These are phyloP conservation scores for Phytopythium boreale DNA, from an alignment of 352 stramenopile species.

Conservation along the genomic window DNA sequence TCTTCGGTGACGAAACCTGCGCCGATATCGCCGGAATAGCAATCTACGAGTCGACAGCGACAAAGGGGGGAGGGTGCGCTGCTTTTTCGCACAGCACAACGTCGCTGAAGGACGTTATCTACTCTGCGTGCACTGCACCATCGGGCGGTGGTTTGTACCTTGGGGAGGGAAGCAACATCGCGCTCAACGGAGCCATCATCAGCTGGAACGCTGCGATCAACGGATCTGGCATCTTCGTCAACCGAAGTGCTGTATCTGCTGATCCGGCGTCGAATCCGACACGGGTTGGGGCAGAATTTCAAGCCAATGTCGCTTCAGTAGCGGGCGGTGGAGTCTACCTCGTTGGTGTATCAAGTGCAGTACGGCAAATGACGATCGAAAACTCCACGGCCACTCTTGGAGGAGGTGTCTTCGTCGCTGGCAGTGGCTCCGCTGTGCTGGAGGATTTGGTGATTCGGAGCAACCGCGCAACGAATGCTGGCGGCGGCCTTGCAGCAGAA, in stretches of 20 bases:
- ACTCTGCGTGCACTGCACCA: slow-evolving; percentile 16
- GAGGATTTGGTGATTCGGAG: slow-evolving; percentile 11
- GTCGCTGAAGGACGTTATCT: slow-evolving; percentile 1
- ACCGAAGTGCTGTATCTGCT: slow-evolving; percentile 17
- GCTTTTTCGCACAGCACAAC: slow-evolving; percentile 19
- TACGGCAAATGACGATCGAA: slow-evolving; percentile 20
- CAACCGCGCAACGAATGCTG: slow-evolving; percentile 16
- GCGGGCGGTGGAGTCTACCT: slow-evolving; percentile 30
- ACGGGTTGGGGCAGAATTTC: slow-evolving; percentile 5
- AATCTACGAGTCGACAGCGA: slow-evolving; percentile 14
- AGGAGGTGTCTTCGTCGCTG: slow-evolving; percentile 17
- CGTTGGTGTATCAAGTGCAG: slow-evolving; percentile 15
- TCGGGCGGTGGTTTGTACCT: slow-evolving; percentile 28
- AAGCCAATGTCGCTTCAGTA: slow-evolving; percentile 11
- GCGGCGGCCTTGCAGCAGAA: slow-evolving; percentile 22
- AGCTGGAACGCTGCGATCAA: slow-evolving; percentile 11
- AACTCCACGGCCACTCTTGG: slow-evolving; percentile 22
- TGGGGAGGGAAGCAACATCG: slow-evolving; percentile 12
- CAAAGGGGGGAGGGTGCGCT: slow-evolving; percentile 20
- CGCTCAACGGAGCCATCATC: slow-evolving; percentile 10
- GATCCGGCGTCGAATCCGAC: not conserved
- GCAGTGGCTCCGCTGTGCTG: slow-evolving; percentile 4
- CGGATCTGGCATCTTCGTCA: slow-evolving; percentile 30
- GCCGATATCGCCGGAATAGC: slow-evolving; percentile 16
- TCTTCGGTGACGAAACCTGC: slow-evolving; percentile 23